phyloP scores from a whole-genome alignment of 2,329 filamentous ascomycete species.

The Cladobotryum mycophilum region DNA sequence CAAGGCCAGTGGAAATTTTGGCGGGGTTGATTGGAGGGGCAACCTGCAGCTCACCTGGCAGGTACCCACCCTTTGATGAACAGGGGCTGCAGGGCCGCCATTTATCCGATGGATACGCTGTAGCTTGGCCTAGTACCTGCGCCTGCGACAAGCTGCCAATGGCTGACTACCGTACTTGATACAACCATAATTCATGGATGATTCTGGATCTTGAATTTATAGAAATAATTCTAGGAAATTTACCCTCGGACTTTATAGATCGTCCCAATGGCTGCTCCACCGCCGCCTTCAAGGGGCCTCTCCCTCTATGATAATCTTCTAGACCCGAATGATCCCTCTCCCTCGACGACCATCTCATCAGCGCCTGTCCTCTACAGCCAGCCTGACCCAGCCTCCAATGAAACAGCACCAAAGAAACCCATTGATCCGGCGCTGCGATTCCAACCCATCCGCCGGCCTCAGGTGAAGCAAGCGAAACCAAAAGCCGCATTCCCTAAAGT shows the following conservation, averaged over 20 bases:
- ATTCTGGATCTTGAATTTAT: too few relatives aligned
- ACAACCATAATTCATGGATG: too few relatives aligned
- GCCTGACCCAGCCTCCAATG: slow-evolving; percentile 36
- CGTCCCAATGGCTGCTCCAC: slow-evolving; percentile 26
- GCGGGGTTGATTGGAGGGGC: slow-evolving; percentile 31
- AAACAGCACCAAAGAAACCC: slow-evolving; percentile 53
- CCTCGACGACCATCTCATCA: slow-evolving; percentile 64
- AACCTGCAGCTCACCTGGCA: slow-evolving; percentile 14
- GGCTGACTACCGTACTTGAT: too few relatives aligned
- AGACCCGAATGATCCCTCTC: slow-evolving; percentile 46
- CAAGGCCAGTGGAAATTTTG: slow-evolving; percentile 19
- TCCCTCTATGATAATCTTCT: slow-evolving; percentile 84
- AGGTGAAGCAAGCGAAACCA: slow-evolving; percentile 50
- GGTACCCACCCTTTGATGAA: not conserved
- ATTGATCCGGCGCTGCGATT: slow-evolving; percentile 64
- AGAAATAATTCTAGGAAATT: too few relatives aligned
- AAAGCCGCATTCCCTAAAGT: slow-evolving; percentile 55
- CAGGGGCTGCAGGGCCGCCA: slow-evolving; percentile 15
- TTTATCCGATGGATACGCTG: slow-evolving; percentile 23
- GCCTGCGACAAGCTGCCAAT: too few relatives aligned
- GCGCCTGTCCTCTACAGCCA: slow-evolving; percentile 68
- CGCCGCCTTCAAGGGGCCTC: slow-evolving; percentile 44
- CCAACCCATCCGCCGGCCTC: slow-evolving; percentile 76
- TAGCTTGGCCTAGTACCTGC: not conserved
- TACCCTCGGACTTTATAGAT: not conserved